Evolutionary conservation across 1,139 yeast genomes (phyloP), one percentile per base, ranked within the genome.

Genomic region (Zygoascus hellenicus): DNA sequence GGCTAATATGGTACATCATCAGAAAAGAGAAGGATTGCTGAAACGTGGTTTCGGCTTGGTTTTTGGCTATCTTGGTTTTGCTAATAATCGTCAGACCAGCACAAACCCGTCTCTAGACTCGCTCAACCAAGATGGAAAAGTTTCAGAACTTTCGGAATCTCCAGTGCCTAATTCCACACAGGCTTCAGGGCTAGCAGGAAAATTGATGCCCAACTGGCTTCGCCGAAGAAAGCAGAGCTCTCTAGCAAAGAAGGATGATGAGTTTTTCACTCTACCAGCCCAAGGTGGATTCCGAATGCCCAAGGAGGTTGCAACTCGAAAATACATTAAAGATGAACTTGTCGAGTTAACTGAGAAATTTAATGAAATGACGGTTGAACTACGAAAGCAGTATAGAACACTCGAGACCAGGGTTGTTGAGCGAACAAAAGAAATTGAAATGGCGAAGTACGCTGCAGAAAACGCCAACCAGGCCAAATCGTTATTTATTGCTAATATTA

Each of bases 401-500:
- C 67, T 92, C 45, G 98, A 92, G 67, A 95, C 88, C 55, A 75
- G 97, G 48, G 98, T 92, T 11, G 75, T 78, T 48, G 79, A 81
- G 38, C 77, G 97, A 61, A 90, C 97, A 0, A 83, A 78, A 58
- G 96, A 92, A 63, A 74, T 92, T 48, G 97, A 90, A 64, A 55
- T 58, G 9, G 71, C 71, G 2, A 54, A 66, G 37, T 53, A 61
- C 11, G 58, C 60, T 2, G 71, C 71, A 0, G 70, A 68, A 45
- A 78, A 85, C 28, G 97, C 97, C 1, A 88, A 86, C 65, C 96
- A 88, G 60, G 95, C 96, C 7, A 89, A 89, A 59, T 87, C 96
- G 0, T 88, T 88, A 5, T 89, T 89, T 63, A 88, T 89, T 60
- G 97, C 97, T 4, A 89, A 89, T 62, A 89, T 89, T 32, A 87